Evolutionary conservation across 2,329 filamentous ascomycete species (phyloP).

Genomic region (Colletotrichum phormii): DNA sequence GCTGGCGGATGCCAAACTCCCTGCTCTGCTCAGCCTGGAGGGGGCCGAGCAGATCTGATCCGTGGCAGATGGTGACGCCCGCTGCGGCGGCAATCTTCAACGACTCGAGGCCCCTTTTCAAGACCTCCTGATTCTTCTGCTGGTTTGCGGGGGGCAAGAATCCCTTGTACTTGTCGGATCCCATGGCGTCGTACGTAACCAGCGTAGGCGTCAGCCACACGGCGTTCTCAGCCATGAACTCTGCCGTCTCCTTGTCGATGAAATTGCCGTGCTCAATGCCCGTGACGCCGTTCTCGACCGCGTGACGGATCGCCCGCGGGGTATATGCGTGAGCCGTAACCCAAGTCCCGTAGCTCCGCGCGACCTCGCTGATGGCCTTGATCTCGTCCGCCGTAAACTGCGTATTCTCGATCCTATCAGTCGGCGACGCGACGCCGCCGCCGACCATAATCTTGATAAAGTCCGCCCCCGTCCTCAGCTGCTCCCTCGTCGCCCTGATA

Average conservation of each 20-base stretch:
- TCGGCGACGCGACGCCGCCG: constrained; percentile 68
- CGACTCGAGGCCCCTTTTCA: constrained; percentile 57
- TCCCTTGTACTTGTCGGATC: constrained; percentile 52
- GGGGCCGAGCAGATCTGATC: constrained; percentile 53
- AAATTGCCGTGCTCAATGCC: constrained; percentile 64
- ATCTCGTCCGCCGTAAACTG: constrained; percentile 71
- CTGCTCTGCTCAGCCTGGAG: constrained; percentile 45
- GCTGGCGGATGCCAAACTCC: constrained; percentile 46
- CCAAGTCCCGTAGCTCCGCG: constrained; percentile 60
- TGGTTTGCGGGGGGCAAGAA: constrained; percentile 57
- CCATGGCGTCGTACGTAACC: constrained; percentile 63
- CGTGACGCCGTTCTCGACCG: constrained; percentile 64
- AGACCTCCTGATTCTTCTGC: constrained; percentile 63
- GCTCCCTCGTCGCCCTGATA: constrained; percentile 62
- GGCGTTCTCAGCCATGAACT: constrained; percentile 60
- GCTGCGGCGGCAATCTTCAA: constrained; percentile 62
- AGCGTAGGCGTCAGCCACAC: constrained; percentile 66
- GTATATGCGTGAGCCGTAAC: constrained; percentile 71
- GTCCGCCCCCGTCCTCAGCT: constrained; percentile 66
- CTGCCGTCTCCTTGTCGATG: constrained; percentile 55
- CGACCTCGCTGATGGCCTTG: constrained; percentile 62
- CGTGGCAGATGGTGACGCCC: constrained; percentile 67
- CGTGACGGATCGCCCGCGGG: constrained; percentile 63
- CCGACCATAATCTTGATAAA: constrained; percentile 73
- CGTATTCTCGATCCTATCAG: constrained; percentile 62